Evolutionary conservation across 2,329 filamentous ascomycete genomes (phyloP).

Genomic region (Verticillium nubilum): DNA sequence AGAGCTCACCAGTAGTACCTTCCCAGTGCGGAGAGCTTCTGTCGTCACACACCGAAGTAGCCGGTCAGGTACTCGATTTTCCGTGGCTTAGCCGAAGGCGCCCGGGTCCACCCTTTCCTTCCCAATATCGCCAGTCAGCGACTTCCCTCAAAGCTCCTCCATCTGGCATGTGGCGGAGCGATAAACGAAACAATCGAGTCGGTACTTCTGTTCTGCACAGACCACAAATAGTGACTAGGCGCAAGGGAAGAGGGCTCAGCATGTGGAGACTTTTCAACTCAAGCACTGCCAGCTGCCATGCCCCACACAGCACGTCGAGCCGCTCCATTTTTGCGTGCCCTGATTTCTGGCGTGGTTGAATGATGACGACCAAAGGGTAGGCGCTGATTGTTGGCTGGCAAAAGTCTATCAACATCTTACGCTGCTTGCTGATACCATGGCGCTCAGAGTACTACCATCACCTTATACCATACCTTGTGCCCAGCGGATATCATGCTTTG

Average conservation of each 20-base stretch:
- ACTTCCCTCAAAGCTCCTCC: neutral
- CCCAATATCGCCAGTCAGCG: neutral
- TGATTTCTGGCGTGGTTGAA: neutral
- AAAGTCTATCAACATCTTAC: neutral
- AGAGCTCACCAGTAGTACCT: neutral
- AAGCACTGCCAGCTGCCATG: neutral
- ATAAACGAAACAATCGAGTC: neutral
- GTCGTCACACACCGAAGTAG: neutral
- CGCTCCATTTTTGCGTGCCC: neutral
- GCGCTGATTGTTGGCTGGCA: neutral
- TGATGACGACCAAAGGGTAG: neutral
- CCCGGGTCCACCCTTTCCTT: neutral
- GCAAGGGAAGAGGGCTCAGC: neutral
- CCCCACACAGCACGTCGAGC: neutral
- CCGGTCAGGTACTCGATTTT: neutral
- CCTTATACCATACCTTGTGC: too few species aligned
- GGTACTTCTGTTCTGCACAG: neutral
- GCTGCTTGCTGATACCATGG: neutral
- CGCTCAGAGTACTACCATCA: neutral
- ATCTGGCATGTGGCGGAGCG: neutral
- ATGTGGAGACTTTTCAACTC: neutral
- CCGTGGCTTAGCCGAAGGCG: neutral
- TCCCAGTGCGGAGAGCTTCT: neutral
- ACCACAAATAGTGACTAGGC: neutral
- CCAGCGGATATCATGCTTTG: neutral